Evolutionary conservation across 169 alveolate species (phyloP).

Genomic region (Plasmodium sp.): DNA sequence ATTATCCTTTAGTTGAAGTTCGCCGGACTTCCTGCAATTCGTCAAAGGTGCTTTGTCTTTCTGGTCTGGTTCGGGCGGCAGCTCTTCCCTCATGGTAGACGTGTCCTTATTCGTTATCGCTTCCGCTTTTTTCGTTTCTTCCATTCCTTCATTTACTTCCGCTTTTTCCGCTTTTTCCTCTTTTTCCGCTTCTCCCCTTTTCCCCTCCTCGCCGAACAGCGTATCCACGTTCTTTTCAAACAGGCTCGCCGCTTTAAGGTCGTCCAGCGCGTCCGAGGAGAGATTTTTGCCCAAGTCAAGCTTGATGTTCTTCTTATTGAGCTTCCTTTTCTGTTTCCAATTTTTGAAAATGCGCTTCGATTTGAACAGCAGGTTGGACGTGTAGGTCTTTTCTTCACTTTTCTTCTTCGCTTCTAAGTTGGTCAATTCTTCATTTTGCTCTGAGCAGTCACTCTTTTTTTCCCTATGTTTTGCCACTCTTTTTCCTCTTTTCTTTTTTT

Average conservation of each 20-base stretch:
- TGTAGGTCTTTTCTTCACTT: slow-evolving; percentile 48
- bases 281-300: slow-evolving; percentile 15
- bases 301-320: slow-evolving; percentile 32
- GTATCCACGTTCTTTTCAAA: slow-evolving; percentile 10
- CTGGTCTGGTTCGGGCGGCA: not conserved
- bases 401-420: slow-evolving; percentile 11
- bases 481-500: slow-evolving; percentile 35
- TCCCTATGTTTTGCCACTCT: not conserved
- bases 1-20: not conserved
- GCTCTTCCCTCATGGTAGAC: not conserved
- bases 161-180: not conserved
- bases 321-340: slow-evolving; percentile 59
- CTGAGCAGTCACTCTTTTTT: slow-evolving; percentile 4
- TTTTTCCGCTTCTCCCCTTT: not conserved
- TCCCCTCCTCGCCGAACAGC: not conserved
- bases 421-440: not conserved
- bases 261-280: not conserved
- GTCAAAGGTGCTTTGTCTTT: not conserved
- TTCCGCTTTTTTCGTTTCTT: not conserved
- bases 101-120: not conserved
- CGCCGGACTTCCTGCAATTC: not conserved
- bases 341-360: slow-evolving; percentile 27
- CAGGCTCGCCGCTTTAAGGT: not conserved
- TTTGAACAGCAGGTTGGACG: slow-evolving; percentile 49
- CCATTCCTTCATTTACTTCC: not conserved